Base-by-base conservation (phyloP, 345 rosid species). In the Clausena lansium region DNA sequence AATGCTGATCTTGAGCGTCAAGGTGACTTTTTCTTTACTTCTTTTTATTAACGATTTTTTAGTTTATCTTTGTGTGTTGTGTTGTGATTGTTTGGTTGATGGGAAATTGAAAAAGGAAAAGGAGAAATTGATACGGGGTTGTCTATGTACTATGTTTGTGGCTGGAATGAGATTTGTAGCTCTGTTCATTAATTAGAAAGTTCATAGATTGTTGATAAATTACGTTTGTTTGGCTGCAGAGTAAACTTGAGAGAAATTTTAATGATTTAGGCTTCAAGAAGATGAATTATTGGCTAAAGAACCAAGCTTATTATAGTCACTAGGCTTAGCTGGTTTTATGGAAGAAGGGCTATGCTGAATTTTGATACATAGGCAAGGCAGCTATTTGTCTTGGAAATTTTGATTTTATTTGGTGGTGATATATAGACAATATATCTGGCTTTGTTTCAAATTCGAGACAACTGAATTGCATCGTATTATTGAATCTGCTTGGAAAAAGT, bases 1-100 rank as follows among this genome's bases (percentile, higher is more conserved):
- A 55, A 76, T 77, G 85, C 73, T 6, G 94, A 86, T 75, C n/a
- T 88, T 59, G 93, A 91, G 81, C 77, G 70, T 81, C 91, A 87
- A 89, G 94, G 93, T 90, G 72, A 33, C 82, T 6, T 5, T 0
- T 58, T 45, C 24, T n/a, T 2, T 5, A n/a, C n/a, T n/a, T n/a
- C 5, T 58, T 5, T 35, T 19, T 4, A 0, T 0, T 33, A 33
- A 41, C 4, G 17, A 13, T 45, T 30, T 22, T 36, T 55, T 35
- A n/a, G 57, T 28, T 0, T 27, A 25, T 67, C 13, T 2, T 54
- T 64, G n/a, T 32, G 17, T 41, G 6, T 73, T 32, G 17, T 41
- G 6, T 73, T 36, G 24, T 20, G 65, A 4, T 55, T 41, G 82
- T 79, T 65, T 73, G 33, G 39, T 28, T 64, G 74, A 2, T 64